Percentiles rank a stretch among this genome's conserved stretches.
phyloP scores from a whole-genome alignment of 495 filamentous ascomycete genomes.

The Daldinia bambusicola region DNA sequence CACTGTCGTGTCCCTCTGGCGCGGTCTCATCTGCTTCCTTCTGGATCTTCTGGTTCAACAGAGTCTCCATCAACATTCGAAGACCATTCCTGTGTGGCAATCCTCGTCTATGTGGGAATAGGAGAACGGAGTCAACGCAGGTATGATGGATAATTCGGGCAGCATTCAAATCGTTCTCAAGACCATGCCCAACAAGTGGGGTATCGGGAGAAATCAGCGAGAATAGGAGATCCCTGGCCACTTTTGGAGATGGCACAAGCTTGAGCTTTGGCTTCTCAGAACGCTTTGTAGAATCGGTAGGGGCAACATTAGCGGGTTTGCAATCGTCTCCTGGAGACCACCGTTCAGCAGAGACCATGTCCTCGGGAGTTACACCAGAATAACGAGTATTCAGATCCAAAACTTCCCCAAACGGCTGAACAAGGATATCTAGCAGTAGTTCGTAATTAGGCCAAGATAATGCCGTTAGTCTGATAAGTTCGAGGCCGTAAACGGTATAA shows the following conservation, averaged over 20 bases:
- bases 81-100: conserved; percentile 81
- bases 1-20: conserved; percentile 79
- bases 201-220: conserved; percentile 74
- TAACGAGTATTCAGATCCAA: conserved; percentile 91
- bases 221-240: conserved; percentile 79
- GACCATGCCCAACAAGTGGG: conserved; percentile 88
- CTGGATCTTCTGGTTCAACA: conserved; percentile 82
- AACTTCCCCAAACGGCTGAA: conserved; percentile 83
- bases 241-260: conserved; percentile 74
- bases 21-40: conserved; percentile 64
- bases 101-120: conserved; percentile 80
- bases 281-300: conserved; percentile 14
- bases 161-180: conserved; percentile 93
- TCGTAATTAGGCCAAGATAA: conserved; percentile 84
- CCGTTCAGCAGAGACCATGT: conserved; percentile 73
- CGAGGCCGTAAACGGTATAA: conserved; percentile 85
- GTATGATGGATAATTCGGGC: conserved; percentile 83
- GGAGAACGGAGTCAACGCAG: conserved; percentile 85
- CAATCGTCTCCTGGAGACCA: conserved; percentile 55
- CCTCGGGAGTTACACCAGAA: conserved; percentile 82
- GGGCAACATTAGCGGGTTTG: conserved; percentile 19
- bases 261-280: conserved; percentile 53
- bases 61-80: conserved; percentile 69
- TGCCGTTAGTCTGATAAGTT: conserved; percentile 88
- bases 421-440: conserved; percentile 82